phyloP scores from a whole-genome alignment of 352 stramenopile genomes.

The Plasmopara halstedii region DNA sequence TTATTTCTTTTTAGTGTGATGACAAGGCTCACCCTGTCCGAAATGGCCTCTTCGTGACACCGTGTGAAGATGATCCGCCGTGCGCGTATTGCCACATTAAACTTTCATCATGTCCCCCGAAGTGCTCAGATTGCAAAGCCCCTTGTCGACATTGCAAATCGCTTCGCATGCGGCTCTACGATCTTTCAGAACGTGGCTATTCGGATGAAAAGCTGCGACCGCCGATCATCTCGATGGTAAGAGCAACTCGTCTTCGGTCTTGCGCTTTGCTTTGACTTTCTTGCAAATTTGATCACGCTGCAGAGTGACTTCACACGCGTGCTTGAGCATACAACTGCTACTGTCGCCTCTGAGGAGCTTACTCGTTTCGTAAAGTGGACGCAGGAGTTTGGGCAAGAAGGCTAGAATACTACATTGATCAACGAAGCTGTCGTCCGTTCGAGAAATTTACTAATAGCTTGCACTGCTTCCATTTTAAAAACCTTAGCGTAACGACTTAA shows the following conservation, averaged over 20 bases:
- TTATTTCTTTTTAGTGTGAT: slow-evolving; percentile 47
- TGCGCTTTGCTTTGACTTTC: not conserved
- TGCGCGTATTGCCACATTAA: slow-evolving; percentile 89
- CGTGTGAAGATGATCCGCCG: slow-evolving; percentile 74
- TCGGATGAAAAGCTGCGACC: slow-evolving; percentile 79
- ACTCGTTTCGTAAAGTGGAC: slow-evolving; percentile 98
- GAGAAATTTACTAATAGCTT: slow-evolving; percentile 10
- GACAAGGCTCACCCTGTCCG: slow-evolving; percentile 51
- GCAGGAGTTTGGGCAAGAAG: slow-evolving; percentile 98
- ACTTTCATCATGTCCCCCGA: slow-evolving; percentile 56
- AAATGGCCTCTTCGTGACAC: slow-evolving; percentile 70
- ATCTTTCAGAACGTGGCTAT: slow-evolving; percentile 73
- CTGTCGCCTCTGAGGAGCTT: slow-evolving; percentile 96
- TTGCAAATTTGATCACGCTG: slow-evolving; percentile 2
- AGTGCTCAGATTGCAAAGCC: slow-evolving; percentile 63
- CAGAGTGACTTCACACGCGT: slow-evolving; percentile 95
- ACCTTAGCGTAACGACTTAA: slow-evolving; percentile 19
- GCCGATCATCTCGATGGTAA: slow-evolving; percentile 83
- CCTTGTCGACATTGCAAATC: slow-evolving; percentile 66
- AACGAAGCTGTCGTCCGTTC: slow-evolving; percentile 9
- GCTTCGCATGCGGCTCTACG: slow-evolving; percentile 80
- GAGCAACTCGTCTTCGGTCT: not conserved
- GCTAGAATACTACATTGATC: slow-evolving; percentile 45
- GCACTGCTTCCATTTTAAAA: slow-evolving; percentile 11
- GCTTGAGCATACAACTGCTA: slow-evolving; percentile 90